Evolutionary conservation across 768 basidiomycete genomes (phyloP), one percentile per base, ranked within the genome.

Genomic region (Gymnopilus dilepis): DNA sequence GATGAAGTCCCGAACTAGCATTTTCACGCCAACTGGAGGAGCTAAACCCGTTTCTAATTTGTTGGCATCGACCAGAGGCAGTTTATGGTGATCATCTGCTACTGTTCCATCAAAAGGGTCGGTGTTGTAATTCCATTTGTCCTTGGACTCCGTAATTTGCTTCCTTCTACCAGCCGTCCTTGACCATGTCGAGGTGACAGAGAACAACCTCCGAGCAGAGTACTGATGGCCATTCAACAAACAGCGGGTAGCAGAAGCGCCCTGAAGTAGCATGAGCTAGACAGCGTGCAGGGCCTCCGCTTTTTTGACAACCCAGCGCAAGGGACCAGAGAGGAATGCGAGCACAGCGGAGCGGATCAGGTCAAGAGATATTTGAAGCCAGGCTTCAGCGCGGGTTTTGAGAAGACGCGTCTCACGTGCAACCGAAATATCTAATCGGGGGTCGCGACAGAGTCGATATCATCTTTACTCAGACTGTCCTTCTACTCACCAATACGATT

Each of bases 1-100:
- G 62, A 99, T 95, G 72, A 91, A 99, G 77, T 99, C 97, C 65
- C 97, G 87, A 47, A 90, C 88, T 34, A 99, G 88, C 94, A 98
- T 96, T 75, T 92, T 94, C 58, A 96, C 95, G 56, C 86, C 80
- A 45, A 78, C 84, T 2, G 95, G 96, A 6, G 93, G 94, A 34
- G 75, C 72, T 7, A 73, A 76, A 55, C 76, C 74, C 59, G 71
- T 74, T 65, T 87, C 86, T 61, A 95, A 74, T 58, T 87, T 82
- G 66, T 88, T 88, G 21, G 94, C 90, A 8, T 88, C 87, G 63
- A 95, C 87, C 28, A 83, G 66, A 11, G 79, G 66, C 74, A 83
- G 79, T 75, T 86, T 66, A 65, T 66, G 58, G 41, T 74, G 72
- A 53, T 80, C 76, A 7, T 73, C 74, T 61, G 78, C 73, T 51